Evolutionary conservation across 768 basidiomycete species (phyloP).

Genomic region (Pisolithus marmoratus): DNA sequence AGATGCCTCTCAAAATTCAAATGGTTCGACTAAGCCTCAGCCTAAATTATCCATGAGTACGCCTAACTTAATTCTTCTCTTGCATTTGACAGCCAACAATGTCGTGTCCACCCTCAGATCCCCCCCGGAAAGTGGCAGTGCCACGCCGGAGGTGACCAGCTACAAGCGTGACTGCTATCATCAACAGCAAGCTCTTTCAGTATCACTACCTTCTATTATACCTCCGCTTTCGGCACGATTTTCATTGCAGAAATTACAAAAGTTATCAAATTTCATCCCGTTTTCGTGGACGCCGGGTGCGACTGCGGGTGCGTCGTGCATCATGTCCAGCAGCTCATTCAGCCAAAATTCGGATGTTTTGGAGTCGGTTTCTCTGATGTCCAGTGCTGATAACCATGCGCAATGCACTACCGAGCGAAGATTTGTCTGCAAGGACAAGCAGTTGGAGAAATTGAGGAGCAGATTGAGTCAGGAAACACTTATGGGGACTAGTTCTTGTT

Average conservation of each 20-base stretch:
- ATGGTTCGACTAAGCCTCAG: slow-evolving; percentile 62
- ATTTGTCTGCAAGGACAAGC: slow-evolving; percentile 60
- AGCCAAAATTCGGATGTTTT: slow-evolving; percentile 5
- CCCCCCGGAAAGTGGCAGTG: slow-evolving; percentile 20
- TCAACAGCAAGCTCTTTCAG: slow-evolving; percentile 22
- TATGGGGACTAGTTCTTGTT: slow-evolving; percentile 14
- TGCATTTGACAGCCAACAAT: slow-evolving; percentile 31
- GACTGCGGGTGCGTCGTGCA: slow-evolving; percentile 21
- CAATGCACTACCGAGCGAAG: slow-evolving; percentile 20
- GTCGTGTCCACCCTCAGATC: slow-evolving; percentile 33
- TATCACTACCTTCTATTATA: slow-evolving; percentile 44
- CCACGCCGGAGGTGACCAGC: slow-evolving; percentile 27
- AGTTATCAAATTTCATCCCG: slow-evolving; percentile 56
- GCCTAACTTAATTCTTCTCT: slow-evolving; percentile 47
- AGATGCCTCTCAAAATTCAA: slow-evolving; percentile 28
- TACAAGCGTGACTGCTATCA: slow-evolving; percentile 8
- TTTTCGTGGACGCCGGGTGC: slow-evolving; percentile 45
- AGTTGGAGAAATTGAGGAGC: slow-evolving; percentile 55
- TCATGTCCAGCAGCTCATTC: slow-evolving; percentile 14
- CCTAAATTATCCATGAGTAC: slow-evolving; percentile 46
- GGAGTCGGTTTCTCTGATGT: slow-evolving; percentile 8
- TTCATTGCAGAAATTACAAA: slow-evolving; percentile 54
- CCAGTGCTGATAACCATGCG: slow-evolving; percentile 6
- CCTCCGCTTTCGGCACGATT: slow-evolving; percentile 51
- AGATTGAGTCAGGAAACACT: slow-evolving; percentile 42